A percentile compares a stretch with the other conserved stretches of the same genome.
These are phyloP conservation scores for Phytophthora pistaciae DNA, from an alignment of 352 stramenopile species.

Conservation along the genomic window DNA sequence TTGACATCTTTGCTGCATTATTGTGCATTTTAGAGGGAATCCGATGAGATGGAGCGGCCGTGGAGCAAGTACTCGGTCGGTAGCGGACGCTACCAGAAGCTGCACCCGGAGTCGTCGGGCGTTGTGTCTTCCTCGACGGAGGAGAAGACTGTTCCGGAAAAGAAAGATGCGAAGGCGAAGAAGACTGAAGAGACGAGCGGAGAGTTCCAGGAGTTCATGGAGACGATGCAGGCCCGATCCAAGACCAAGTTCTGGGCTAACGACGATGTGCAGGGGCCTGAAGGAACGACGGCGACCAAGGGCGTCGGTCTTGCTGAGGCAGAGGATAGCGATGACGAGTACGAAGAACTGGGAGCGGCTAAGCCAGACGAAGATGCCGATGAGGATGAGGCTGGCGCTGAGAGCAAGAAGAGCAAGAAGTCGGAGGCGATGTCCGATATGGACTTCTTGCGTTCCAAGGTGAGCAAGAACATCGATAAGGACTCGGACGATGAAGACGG, in stretches of 20 bases:
- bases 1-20: constrained; percentile 18
- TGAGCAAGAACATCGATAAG: constrained; percentile 92
- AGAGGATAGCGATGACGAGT: constrained; percentile 50
- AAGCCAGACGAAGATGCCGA: constrained; percentile 49
- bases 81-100: constrained; percentile 75
- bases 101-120: constrained; percentile 31
- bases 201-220: constrained; percentile 91
- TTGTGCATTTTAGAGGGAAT: constrained; percentile 48
- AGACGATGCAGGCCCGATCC: constrained; percentile 90
- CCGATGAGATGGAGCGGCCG: constrained; percentile 66
- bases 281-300: constrained; percentile 31
- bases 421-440: constrained; percentile 84
- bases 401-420: constrained; percentile 32
- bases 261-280: constrained; percentile 79
- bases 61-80: constrained; percentile 93
- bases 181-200: constrained; percentile 43
- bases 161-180: constrained; percentile 27
- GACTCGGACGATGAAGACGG: constrained; percentile 53
- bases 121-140: constrained; percentile 20
- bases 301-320: constrained; percentile 38
- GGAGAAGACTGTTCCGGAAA: constrained; percentile 27
- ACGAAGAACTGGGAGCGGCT: constrained; percentile 37
- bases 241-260: constrained; percentile 94
- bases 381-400: constrained; percentile 35
- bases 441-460: constrained; percentile 95